These are phyloP conservation scores for Aaosphaeria pasadenensis DNA, from an alignment of 2,329 filamentous ascomycete species.

Conservation along the genomic window DNA sequence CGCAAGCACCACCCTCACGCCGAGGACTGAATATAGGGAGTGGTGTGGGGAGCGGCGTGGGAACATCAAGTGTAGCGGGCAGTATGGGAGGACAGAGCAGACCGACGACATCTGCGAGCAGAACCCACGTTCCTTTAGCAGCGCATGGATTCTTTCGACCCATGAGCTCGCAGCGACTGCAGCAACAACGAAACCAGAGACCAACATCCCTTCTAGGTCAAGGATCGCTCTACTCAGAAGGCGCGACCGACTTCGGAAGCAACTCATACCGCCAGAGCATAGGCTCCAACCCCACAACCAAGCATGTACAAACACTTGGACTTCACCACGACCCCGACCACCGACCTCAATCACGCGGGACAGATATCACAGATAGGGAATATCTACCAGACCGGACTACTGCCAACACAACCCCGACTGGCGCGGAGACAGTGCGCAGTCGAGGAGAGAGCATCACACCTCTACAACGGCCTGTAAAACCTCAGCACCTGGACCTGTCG, in stretches of 20 bases:
- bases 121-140: slow-evolving; percentile 85
- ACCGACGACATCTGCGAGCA: slow-evolving; percentile 67
- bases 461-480: slow-evolving; percentile 56
- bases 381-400: slow-evolving; percentile 64
- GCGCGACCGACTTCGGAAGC: slow-evolving; percentile 26
- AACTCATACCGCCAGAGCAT: slow-evolving; percentile 36
- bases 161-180: slow-evolving; percentile 93
- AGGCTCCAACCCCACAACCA: slow-evolving; percentile 34
- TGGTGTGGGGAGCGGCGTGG: slow-evolving; percentile 22
- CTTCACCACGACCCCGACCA: slow-evolving; percentile 34
- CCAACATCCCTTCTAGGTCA: slow-evolving; percentile 40
- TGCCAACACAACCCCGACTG: slow-evolving; percentile 70
- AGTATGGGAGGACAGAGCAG: slow-evolving; percentile 41
- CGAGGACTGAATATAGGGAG: slow-evolving; percentile 40
- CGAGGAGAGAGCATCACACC: slow-evolving; percentile 77
- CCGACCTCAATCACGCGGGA: slow-evolving; percentile 71
- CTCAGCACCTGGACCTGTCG: slow-evolving; percentile 59
- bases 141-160: slow-evolving; percentile 92
- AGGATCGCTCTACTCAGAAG: slow-evolving; percentile 29
- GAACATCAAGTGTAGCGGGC: slow-evolving; percentile 39
- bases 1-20: slow-evolving; percentile 56
- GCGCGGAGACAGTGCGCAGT: slow-evolving; percentile 58
- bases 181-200: slow-evolving; percentile 75
- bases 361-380: slow-evolving; percentile 74
- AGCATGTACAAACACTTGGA: slow-evolving; percentile 23